Conservation (phyloP, 2,329 filamentous ascomycete species). For the Aureobasidium musti region DNA sequence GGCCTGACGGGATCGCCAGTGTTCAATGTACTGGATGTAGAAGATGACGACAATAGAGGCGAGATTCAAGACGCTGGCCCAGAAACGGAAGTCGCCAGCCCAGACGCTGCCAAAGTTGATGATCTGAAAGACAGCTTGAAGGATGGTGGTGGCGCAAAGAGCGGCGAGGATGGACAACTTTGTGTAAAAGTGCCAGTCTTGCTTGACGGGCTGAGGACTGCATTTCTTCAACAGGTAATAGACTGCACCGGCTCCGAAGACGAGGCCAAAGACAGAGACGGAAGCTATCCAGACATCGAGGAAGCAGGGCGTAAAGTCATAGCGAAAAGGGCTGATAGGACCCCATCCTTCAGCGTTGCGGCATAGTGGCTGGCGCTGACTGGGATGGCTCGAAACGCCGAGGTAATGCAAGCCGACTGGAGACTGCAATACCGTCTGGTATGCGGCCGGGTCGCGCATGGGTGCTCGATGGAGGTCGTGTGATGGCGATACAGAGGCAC, state of each 20-base stretch:
- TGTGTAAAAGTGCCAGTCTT: slow-evolving; percentile 89
- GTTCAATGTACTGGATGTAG: slow-evolving; percentile 80
- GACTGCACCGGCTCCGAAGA: slow-evolving; percentile 74
- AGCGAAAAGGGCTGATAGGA: slow-evolving; percentile 80
- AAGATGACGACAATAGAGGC: slow-evolving; percentile 74
- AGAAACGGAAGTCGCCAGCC: slow-evolving; percentile 81
- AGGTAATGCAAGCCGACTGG: slow-evolving; percentile 27
- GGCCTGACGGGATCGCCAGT: slow-evolving; percentile 77
- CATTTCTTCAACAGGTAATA: slow-evolving; percentile 76
- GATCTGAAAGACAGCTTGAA: slow-evolving; percentile 77
- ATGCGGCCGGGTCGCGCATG: slow-evolving; percentile 25
- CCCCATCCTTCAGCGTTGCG: slow-evolving; percentile 94
- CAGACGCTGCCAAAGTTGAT: slow-evolving; percentile 68
- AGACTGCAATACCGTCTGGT: slow-evolving; percentile 25
- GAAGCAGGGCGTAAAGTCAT: slow-evolving; percentile 97
- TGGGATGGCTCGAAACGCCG: slow-evolving; percentile 7
- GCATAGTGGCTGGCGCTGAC: slow-evolving; percentile 68
- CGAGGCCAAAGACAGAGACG: slow-evolving; percentile 75
- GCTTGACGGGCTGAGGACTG: slow-evolving; percentile 66
- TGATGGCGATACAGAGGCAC: slow-evolving; percentile 19
- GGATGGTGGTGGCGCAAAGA: slow-evolving; percentile 66
- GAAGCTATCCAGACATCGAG: slow-evolving; percentile 84
- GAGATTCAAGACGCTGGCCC: slow-evolving; percentile 72
- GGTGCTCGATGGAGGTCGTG: slow-evolving; percentile 7
- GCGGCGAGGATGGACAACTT: slow-evolving; percentile 75